Percentiles rank a stretch among this genome's conserved stretches.
These are phyloP conservation scores for Prunella vulgaris DNA, from an alignment of 257 asterid species.

Conservation along the genomic window DNA sequence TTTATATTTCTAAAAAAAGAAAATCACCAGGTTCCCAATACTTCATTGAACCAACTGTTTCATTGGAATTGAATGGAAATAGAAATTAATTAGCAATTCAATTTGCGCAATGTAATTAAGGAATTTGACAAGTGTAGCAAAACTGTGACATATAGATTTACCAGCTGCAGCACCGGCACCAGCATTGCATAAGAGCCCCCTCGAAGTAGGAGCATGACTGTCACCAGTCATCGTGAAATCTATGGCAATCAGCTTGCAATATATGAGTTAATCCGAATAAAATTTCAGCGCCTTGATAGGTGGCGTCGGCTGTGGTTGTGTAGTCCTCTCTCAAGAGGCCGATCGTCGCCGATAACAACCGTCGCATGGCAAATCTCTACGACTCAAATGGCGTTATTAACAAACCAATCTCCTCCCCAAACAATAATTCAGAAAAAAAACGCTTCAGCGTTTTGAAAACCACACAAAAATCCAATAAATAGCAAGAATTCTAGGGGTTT, in stretches of 20 bases:
- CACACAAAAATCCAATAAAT: conserved; percentile 5
- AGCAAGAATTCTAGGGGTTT: conserved; percentile 15
- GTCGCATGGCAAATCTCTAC: conserved; percentile 86
- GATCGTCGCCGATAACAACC: conserved; percentile 55
- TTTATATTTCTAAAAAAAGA: not conserved
- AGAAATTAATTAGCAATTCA: not conserved
- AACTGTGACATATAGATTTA: conserved; percentile 15
- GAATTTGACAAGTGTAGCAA: not conserved
- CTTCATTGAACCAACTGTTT: not conserved
- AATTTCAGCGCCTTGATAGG: conserved; percentile 26
- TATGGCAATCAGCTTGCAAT: conserved; percentile 24
- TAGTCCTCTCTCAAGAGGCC: conserved; percentile 82
- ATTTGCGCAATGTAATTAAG: not conserved
- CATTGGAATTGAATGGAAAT: no score
- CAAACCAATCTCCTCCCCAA: conserved; percentile 12
- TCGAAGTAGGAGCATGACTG: conserved; percentile 60
- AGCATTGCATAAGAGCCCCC: conserved; percentile 80
- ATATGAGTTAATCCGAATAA: not conserved
- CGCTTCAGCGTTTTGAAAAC: not conserved
- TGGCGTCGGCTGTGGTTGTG: conserved; percentile 17
- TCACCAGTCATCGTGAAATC: conserved; percentile 55
- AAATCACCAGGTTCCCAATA: no score
- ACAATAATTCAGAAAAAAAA: not conserved
- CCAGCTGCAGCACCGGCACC: conserved; percentile 99
- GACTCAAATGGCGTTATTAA: conserved; percentile 23